These are phyloP conservation scores for Coccomyxa sp. DNA, from an alignment of 139 green algal species.

Conservation along the genomic window DNA sequence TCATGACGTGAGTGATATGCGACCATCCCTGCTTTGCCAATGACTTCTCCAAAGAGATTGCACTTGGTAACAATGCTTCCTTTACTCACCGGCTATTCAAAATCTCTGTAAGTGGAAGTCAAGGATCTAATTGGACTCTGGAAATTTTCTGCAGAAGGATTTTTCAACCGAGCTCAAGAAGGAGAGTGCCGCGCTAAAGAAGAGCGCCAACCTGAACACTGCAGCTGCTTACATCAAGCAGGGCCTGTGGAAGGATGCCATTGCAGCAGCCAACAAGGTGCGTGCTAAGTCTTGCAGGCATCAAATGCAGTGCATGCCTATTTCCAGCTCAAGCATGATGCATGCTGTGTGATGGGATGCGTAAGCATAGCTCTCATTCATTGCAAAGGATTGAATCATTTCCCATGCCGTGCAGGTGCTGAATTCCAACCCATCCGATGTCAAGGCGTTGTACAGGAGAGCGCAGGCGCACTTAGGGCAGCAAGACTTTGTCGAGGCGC, in stretches of 20 bases:
- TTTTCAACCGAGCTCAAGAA: slow-evolving; percentile 11
- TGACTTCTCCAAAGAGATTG: neutral
- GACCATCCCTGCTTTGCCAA: neutral
- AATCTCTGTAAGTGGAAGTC: neutral
- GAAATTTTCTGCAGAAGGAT: neutral
- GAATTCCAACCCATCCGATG: slow-evolving; percentile 74
- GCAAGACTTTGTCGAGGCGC: slow-evolving; percentile 74
- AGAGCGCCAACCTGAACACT: slow-evolving; percentile 76
- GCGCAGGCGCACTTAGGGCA: slow-evolving; percentile 65
- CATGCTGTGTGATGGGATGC: neutral
- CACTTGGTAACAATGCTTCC: neutral
- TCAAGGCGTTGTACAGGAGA: slow-evolving; percentile 91
- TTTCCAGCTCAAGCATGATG: neutral
- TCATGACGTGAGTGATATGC: slow-evolving; percentile 30
- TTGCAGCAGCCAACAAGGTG: slow-evolving; percentile 54
- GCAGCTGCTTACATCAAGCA: slow-evolving; percentile 81
- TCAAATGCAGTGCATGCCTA: no score
- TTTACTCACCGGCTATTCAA: neutral
- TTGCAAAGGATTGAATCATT: neutral
- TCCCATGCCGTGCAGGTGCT: slow-evolving; percentile 55
- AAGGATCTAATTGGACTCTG: neutral
- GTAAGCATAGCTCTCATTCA: neutral
- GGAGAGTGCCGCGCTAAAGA: slow-evolving; percentile 43
- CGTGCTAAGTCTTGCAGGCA: neutral
- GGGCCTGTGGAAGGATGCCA: slow-evolving; percentile 48